Conservation (phyloP, 2,329 filamentous ascomycete genomes). For the Thelonectria rubi region DNA sequence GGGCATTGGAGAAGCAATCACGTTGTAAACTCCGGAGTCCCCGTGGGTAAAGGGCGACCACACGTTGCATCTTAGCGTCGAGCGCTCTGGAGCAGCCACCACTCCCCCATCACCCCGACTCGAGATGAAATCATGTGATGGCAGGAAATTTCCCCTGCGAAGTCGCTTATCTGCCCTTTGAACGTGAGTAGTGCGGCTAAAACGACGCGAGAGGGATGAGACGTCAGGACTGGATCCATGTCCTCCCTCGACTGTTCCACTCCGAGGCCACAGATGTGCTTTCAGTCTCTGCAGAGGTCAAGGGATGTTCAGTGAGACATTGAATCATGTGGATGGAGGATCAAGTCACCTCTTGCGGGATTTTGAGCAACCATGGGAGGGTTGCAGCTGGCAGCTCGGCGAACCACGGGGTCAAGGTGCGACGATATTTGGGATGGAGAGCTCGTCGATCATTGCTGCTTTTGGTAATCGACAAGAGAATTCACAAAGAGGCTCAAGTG, state of each 20-base stretch:
- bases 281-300: not conserved
- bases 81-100: not conserved
- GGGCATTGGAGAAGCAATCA: conserved; percentile 1
- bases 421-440: not conserved
- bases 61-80: conserved; percentile 17
- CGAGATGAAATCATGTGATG: conserved; percentile 14
- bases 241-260: conserved; percentile 5
- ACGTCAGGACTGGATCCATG: not conserved
- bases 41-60: conserved; percentile 6
- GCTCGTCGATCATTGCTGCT: not conserved
- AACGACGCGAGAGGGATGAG: not conserved
- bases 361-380: not conserved
- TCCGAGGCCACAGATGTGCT: not conserved
- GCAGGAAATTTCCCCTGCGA: not conserved
- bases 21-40: conserved; percentile 10
- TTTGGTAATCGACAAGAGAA: not conserved
- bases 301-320: conserved; percentile 1
- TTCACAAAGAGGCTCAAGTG: not conserved
- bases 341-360: conserved; percentile 11
- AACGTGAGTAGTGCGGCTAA: not conserved
- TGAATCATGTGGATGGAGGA: conserved; percentile 14
- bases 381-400: not conserved
- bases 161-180: conserved; percentile 13
- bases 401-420: not conserved
- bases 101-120: not conserved